A percentile compares a stretch with the other conserved stretches of the same genome.
phyloP scores from a whole-genome alignment of 2,329 filamentous ascomycete species.

The Pestalotiopsis sp. region DNA sequence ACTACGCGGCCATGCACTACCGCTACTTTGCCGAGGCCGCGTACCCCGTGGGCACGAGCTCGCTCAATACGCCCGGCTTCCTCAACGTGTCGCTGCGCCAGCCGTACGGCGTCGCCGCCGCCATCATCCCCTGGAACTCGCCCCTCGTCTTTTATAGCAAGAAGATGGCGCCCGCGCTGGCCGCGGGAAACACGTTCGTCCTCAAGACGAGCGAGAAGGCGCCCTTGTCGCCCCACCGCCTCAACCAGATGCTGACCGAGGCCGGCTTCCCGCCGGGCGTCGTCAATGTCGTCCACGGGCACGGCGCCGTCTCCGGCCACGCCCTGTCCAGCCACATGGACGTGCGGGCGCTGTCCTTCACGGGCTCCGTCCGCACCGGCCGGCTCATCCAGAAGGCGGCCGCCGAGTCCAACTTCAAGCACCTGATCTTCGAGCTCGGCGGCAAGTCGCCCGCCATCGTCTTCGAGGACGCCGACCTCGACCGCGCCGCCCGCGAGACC shows the following conservation, averaged over 20 bases:
- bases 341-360: constrained; percentile 77
- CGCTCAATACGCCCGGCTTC: constrained; percentile 22
- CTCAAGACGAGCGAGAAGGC: constrained; percentile 69
- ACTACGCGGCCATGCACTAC: constrained; percentile 16
- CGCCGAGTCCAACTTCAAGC: constrained; percentile 64
- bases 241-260: constrained; percentile 69
- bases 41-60: constrained; percentile 23
- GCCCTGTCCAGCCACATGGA: constrained; percentile 68
- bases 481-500: constrained; percentile 60
- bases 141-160: constrained; percentile 76
- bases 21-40: constrained; percentile 21
- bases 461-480: constrained; percentile 67
- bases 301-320: constrained; percentile 67
- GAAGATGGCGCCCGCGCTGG: constrained; percentile 74
- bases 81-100: constrained; percentile 20
- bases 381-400: constrained; percentile 75
- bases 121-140: constrained; percentile 70
- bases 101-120: constrained; percentile 19
- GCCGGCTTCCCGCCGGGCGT: constrained; percentile 78
- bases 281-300: constrained; percentile 71
- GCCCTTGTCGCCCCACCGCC: constrained; percentile 62
- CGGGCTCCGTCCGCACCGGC: constrained; percentile 72
- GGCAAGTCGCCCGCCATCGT: constrained; percentile 68
- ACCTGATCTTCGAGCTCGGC: constrained; percentile 68
- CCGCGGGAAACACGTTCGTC: constrained; percentile 65